These are phyloP conservation scores for Teratosphaeria zuluensis DNA, from an alignment of 2,329 filamentous ascomycete genomes.

Conservation along the genomic window DNA sequence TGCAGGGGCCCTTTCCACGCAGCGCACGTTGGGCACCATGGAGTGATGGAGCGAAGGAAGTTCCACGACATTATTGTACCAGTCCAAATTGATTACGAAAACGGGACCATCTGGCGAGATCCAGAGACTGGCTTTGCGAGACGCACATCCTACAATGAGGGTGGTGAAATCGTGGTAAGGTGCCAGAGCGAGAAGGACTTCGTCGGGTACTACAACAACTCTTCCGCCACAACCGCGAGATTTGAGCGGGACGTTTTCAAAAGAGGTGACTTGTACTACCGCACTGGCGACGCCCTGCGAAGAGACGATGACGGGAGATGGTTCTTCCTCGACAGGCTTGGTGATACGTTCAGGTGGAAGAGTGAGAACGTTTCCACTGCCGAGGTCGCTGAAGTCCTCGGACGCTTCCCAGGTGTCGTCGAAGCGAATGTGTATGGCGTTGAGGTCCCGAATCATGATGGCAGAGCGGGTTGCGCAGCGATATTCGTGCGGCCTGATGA, in stretches of 20 bases:
- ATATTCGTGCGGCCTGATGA: slow-evolving; percentile 46
- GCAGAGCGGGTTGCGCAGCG: slow-evolving; percentile 47
- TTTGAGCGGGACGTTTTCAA: slow-evolving; percentile 38
- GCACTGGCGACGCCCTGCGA: slow-evolving; percentile 39
- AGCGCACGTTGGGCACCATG: slow-evolving; percentile 62
- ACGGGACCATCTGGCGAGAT: slow-evolving; percentile 53
- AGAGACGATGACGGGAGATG: slow-evolving; percentile 35
- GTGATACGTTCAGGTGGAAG: slow-evolving; percentile 43
- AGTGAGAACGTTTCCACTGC: slow-evolving; percentile 40
- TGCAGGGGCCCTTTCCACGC: slow-evolving; percentile 49
- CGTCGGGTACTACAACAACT: slow-evolving; percentile 61
- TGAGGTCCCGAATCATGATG: slow-evolving; percentile 37
- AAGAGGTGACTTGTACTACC: slow-evolving; percentile 40
- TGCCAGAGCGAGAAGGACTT: slow-evolving; percentile 51
- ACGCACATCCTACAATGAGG: slow-evolving; percentile 53
- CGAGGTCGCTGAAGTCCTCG: slow-evolving; percentile 37
- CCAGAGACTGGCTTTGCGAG: slow-evolving; percentile 57
- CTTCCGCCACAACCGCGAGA: slow-evolving; percentile 52
- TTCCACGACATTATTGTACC: slow-evolving; percentile 51
- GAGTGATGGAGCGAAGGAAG: slow-evolving; percentile 46
- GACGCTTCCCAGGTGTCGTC: slow-evolving; percentile 34
- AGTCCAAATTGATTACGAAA: slow-evolving; percentile 58
- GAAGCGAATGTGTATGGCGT: slow-evolving; percentile 43
- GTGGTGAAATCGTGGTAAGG: slow-evolving; percentile 66
- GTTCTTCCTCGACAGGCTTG: slow-evolving; percentile 41